Evolutionary conservation across 495 filamentous ascomycete genomes (phyloP), one percentile per base, ranked within the genome.

Genomic region (Letharia columbiana): DNA sequence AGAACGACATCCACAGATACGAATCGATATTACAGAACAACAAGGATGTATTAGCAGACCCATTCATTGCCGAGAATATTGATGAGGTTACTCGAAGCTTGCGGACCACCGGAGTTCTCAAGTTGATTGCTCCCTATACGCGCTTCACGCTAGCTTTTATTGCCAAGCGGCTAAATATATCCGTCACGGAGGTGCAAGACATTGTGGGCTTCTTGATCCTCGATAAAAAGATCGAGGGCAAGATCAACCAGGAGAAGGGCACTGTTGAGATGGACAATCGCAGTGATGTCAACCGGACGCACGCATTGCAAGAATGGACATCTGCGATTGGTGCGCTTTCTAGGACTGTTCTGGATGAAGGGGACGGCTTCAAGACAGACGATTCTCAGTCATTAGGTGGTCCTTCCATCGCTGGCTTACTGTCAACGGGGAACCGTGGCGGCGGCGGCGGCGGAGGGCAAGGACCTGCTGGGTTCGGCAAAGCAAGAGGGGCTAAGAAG

Each of bases 11-110:
- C 70, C 88, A 91, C 72, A 81, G 83, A 68, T 98, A 98, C 76
- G 91, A 96, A 73, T 85, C 82, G 10, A 90, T 96, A 44, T 80
- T 98, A 28, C 86, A 91, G 73, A 89, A 87, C 70, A 92, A 98
- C 77, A 89, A 86, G 65, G 94, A 98, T 66, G 86, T 98, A 18
- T 77, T 98, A 56, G 86, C 86, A 8, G 94, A 98, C 72, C 88
- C 91, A 0, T 98, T 97, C 81, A 98, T 98, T 69, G 92, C 94
- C 35, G 94, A 97, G 79, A 97, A 98, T 74, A 98, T 98, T 68
- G 94, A 97, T 77, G 94, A 98, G 76, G 94, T 98, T 64, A 98
- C 94, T 59, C 91, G 94, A 18, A 97, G 96, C 77, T 94, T 98
- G 86, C 91, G 94, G 44, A 98, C 92, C 66, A 96, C 95, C 77